Evolutionary conservation across 441 rosid species (phyloP), one percentile per base, ranked within the genome.

Genomic region (Euphorbia neoarborescens): DNA sequence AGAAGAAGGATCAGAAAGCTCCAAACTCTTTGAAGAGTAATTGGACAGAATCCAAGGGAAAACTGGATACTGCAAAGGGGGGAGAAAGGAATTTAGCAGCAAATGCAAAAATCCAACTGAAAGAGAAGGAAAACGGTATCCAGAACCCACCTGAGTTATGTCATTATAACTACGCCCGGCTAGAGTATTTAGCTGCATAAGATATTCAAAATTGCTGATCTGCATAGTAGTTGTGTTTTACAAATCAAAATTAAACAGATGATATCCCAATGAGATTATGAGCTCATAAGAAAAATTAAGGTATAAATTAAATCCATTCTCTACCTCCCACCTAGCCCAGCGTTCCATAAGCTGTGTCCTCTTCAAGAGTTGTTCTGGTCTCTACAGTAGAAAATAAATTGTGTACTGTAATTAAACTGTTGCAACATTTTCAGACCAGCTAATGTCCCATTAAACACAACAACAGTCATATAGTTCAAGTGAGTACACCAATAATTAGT

Each of bases 241-340:
- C 38, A 62, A 53, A 50, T 63, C 20, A 71, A 62, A 38, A 71
- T 24, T 46, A 46, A 69, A 50, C 1, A 57, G 40, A 28, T 9
- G 20, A 12, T 25, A 50, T 10, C 17, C 22, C 22, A 19, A 34
- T 68, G 44, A 38, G 1, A 38, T 3, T 38, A 38, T 30, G 0
- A 30, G 75, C 62, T 37, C 66, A 59, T 12, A 64, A 72, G 22
- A 9, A n/a, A 38, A 71, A 74, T 40, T 73, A 60, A 24, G 35
- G 65, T 28, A 56, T 11, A 53, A 40, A 24, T 66, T 35, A 75
- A 75, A 59, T 68, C 73, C 54, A 51, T 66, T 40, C 34, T 75
- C 71, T 89, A 96, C 99, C 99, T 96, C 99, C 93, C 96, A 89
- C 81, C 98, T 91, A 75, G 96, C 96, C 99, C 99, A 96, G 63